Evolutionary conservation across 208 protist species (phyloP), one percentile per base, ranked within the genome.

Genomic region (Crithidia expoeki): DNA sequence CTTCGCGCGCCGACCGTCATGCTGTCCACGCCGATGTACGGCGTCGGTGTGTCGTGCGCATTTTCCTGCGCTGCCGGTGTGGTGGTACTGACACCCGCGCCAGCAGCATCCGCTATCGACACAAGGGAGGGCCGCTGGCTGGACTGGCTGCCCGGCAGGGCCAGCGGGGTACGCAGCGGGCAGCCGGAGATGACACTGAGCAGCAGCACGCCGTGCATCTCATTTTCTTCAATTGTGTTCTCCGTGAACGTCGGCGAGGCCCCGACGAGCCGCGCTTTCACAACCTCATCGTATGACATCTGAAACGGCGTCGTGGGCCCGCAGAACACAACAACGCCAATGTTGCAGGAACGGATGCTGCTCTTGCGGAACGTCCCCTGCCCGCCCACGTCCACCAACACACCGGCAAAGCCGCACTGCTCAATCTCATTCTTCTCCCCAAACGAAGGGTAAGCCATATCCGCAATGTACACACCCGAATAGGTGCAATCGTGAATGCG

Each of bases 191-290:
- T 69, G 52, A 89, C 86, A 62, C 76, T 86, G 11, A 93, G 65
- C 16, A 94, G 72, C 52, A 96, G 61, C 55, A 94, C 81, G 19
- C 92, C 92, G 73, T 96, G 87, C 33, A 81, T 51, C 30, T 87
- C 74, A 72, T 96, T 87, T 40, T 91, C 80, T 40, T 89, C 85
- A 65, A 96, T 92, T 11, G 62, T 60, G 72, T 91, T 93, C 7
- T 88, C 74, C 49, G 75, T 60, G 62, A 96, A 92, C 4, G 53
- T 69, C 21, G 86, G 71, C 7, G 84, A 61, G 14, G 88, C 63
- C 9, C 83, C 70, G 25, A 83, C 67, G 40, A 90, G 77, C 27
- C 47, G 68, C 9, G 68, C 82, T 28, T 72, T 58, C 0, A 81
- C 46, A 36, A 91, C 33, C 21, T 89, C 75, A 34, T 84, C 78